Evolutionary conservation across 2,329 filamentous ascomycete genomes (phyloP).

Genomic region (Diaporthe amygdali): DNA sequence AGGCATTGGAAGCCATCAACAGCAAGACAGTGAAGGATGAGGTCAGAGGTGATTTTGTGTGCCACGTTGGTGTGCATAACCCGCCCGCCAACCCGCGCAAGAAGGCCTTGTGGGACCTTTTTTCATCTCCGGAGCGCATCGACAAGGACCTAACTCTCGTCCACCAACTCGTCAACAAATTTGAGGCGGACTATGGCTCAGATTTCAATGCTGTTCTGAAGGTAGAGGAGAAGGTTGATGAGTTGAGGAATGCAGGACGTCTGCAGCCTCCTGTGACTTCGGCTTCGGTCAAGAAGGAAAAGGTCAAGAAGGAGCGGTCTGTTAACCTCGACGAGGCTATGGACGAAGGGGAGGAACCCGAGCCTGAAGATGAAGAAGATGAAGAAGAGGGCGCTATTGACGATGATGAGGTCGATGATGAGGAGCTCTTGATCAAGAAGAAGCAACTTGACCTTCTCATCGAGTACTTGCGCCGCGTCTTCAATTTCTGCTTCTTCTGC

Average conservation of each 20-base stretch:
- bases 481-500: conserved; percentile 99
- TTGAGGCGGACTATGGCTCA: conserved; percentile 82
- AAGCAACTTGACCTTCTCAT: conserved; percentile 96
- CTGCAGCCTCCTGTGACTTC: conserved; percentile 70
- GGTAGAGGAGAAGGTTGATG: conserved; percentile 86
- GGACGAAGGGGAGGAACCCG: conserved; percentile 67
- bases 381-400: conserved; percentile 82
- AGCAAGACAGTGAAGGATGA: conserved; percentile 97
- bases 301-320: conserved; percentile 60
- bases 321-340: conserved; percentile 66
- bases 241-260: conserved; percentile 75
- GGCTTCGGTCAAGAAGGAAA: conserved; percentile 60
- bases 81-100: conserved; percentile 85
- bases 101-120: conserved; percentile 96
- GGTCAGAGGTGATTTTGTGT: conserved; percentile 92
- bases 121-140: conserved; percentile 91
- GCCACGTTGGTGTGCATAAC: conserved; percentile 94
- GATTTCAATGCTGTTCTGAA: conserved; percentile 78
- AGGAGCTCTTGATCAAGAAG: conserved; percentile 89
- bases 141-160: conserved; percentile 88
- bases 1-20: conserved; percentile 91
- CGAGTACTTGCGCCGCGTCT: conserved; percentile 94
- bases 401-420: conserved; percentile 86
- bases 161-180: conserved; percentile 79
- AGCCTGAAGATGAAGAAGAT: conserved; percentile 74